Conservation (phyloP, 192 early-diverging fungal species). For the Allomyces javanicus region DNA sequence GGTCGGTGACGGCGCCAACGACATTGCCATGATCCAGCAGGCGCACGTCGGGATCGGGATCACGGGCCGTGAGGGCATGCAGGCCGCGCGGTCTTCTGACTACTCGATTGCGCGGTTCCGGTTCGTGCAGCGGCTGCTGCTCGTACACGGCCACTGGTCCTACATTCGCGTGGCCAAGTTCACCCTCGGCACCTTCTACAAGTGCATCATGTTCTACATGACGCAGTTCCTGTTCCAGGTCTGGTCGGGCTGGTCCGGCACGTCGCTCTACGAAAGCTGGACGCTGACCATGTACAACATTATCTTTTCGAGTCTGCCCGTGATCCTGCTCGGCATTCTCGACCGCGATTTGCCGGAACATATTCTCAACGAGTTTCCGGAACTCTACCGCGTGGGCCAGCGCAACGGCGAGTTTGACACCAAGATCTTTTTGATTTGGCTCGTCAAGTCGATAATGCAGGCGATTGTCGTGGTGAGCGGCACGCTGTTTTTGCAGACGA, state of each 20-base stretch:
- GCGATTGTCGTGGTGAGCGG: conserved; percentile 7
- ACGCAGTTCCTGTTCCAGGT: conserved; percentile 58
- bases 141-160: conserved; percentile 78
- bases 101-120: conserved; percentile 83
- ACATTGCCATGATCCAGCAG: conserved; percentile 88
- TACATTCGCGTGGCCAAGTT: conserved; percentile 65
- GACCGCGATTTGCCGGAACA: conserved; percentile 55
- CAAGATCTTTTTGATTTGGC: conserved; percentile 27
- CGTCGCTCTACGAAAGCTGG: conserved; percentile 53
- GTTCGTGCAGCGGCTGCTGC: conserved; percentile 53
- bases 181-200: conserved; percentile 72
- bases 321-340: conserved; percentile 60
- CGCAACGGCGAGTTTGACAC: conserved; percentile 31
- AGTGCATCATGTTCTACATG: conserved; percentile 58
- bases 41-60: conserved; percentile 87
- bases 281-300: conserved; percentile 67
- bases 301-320: conserved; percentile 57
- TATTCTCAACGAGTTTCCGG: conserved; percentile 43
- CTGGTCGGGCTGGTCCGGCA: conserved; percentile 54
- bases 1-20: conserved; percentile 88
- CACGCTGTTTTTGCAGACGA: conserved; percentile 1
- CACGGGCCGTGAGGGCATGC: conserved; percentile 66
- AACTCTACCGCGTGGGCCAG: conserved; percentile 48
- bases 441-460: conserved; percentile 28
- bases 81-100: conserved; percentile 68